Percentiles rank a stretch among this genome's conserved stretches.
These are phyloP conservation scores for Tylopilus cervinicoccineus DNA, from an alignment of 768 basidiomycete genomes.

Conservation along the genomic window DNA sequence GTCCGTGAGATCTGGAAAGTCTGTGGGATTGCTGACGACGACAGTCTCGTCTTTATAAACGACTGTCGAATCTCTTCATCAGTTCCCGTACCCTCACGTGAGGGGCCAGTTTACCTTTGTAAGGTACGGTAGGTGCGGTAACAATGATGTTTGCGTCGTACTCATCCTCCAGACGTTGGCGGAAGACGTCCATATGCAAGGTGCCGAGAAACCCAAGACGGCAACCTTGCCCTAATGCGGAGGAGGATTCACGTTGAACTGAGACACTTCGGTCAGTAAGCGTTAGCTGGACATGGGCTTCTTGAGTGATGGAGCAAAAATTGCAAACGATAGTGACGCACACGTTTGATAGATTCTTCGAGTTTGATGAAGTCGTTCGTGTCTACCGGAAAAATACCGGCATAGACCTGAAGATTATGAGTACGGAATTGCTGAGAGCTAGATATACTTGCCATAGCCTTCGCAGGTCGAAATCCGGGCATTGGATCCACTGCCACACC, in stretches of 20 bases:
- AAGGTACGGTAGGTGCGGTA: conserved; percentile 94
- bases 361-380: conserved; percentile 88
- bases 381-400: conserved; percentile 92
- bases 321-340: conserved; percentile 32
- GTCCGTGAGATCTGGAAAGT: conserved; percentile 86
- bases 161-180: conserved; percentile 95
- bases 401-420: conserved; percentile 66
- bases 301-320: conserved; percentile 8
- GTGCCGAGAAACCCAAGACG: conserved; percentile 94
- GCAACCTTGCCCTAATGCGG: conserved; percentile 92
- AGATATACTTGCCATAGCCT: conserved; percentile 72
- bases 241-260: conserved; percentile 86
- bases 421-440: not conserved
- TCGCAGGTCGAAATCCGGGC: conserved; percentile 87
- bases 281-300: conserved; percentile 51
- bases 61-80: conserved; percentile 42
- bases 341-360: conserved; percentile 92
- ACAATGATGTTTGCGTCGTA: conserved; percentile 93
- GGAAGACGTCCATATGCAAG: conserved; percentile 94
- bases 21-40: conserved; percentile 86
- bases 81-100: not conserved
- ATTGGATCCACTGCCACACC: conserved; percentile 76
- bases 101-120: conserved; percentile 52
- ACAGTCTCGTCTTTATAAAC: conserved; percentile 61
- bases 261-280: conserved; percentile 88